These are phyloP conservation scores for Gentiana dahurica DNA, from an alignment of 257 asterid species.

Conservation along the genomic window DNA sequence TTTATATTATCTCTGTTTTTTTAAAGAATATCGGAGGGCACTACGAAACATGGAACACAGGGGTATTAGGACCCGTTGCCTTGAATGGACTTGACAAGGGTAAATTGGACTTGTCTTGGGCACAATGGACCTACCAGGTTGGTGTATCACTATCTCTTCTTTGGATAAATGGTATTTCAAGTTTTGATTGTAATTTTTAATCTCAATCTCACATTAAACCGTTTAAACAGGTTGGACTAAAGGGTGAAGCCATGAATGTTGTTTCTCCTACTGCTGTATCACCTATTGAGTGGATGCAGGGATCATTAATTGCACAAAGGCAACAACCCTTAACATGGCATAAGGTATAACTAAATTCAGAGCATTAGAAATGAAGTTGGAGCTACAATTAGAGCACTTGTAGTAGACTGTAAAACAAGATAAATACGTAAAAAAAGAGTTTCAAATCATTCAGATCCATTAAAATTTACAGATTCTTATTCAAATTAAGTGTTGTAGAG, in stretches of 20 bases:
- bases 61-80: constrained; percentile 69
- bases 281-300: constrained; percentile 73
- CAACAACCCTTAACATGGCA: constrained; percentile 82
- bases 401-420: no score
- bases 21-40: constrained; percentile 68
- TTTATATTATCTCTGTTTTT: constrained; percentile 4
- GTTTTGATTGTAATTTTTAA: background rate
- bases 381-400: background rate
- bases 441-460: no score
- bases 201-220: constrained; percentile 14
- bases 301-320: constrained; percentile 59
- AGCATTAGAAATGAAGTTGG: constrained; percentile 1
- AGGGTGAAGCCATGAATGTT: constrained; percentile 73
- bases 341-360: constrained; percentile 31
- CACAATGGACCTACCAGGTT: constrained; percentile 88
- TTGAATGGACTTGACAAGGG: constrained; percentile 72
- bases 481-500: no score
- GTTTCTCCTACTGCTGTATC: constrained; percentile 46
- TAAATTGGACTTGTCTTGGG: constrained; percentile 66
- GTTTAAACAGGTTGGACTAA: constrained; percentile 71
- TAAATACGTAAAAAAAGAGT: no score
- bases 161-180: no score
- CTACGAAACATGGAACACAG: constrained; percentile 67
- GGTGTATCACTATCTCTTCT: no score
- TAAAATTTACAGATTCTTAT: no score